These are phyloP conservation scores for Teratosphaeriaceae sp. DNA, from an alignment of 2,329 filamentous ascomycete species.

Conservation along the genomic window DNA sequence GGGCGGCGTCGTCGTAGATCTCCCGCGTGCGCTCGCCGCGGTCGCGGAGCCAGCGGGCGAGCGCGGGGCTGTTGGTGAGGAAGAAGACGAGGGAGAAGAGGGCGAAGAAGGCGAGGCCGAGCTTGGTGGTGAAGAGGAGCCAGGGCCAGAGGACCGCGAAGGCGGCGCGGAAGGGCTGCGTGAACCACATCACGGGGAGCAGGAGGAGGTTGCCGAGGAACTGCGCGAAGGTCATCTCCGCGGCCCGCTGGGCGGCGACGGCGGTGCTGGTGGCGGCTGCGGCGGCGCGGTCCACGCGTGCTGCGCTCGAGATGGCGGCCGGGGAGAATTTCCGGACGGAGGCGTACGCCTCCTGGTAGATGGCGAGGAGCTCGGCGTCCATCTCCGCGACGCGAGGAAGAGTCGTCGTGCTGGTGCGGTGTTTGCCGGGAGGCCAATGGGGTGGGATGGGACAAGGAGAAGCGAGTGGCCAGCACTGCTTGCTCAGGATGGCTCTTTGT, in stretches of 20 bases:
- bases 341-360: too few species aligned
- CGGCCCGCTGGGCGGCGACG: background rate
- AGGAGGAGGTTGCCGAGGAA: background rate
- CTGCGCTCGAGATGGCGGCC: background rate
- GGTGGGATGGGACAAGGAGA: too few species aligned
- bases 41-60: background rate
- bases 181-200: background rate
- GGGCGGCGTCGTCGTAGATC: conserved; percentile 3
- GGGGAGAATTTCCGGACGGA: background rate
- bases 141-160: too few species aligned
- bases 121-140: background rate
- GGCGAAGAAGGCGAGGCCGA: background rate
- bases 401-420: too few species aligned
- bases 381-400: too few species aligned
- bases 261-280: background rate
- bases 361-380: too few species aligned
- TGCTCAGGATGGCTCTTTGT: too few species aligned
- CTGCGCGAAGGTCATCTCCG: background rate
- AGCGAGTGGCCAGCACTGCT: too few species aligned
- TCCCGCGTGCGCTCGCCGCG: background rate
- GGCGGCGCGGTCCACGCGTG: background rate
- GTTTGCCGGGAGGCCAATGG: too few species aligned
- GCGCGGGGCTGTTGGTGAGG: background rate
- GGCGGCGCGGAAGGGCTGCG: background rate
- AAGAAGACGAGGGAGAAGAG: background rate